phyloP scores from a whole-genome alignment of 2,329 filamentous ascomycete genomes.

The Curvularia eragrostidis region DNA sequence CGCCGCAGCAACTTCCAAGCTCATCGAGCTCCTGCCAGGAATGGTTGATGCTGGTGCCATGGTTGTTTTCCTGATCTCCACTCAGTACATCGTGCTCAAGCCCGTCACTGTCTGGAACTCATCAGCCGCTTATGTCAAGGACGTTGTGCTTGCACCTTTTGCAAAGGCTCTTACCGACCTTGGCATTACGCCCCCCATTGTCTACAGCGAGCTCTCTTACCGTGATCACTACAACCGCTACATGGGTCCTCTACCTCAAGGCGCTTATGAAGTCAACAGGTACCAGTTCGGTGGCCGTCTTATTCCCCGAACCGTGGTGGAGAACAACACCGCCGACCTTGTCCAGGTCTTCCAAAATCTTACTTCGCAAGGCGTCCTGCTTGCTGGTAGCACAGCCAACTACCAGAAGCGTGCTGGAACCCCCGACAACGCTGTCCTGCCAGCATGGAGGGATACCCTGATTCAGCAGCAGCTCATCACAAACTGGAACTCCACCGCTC shows the following conservation, averaged over 20 bases:
- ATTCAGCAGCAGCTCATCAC: constrained; percentile 30
- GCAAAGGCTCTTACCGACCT: constrained; percentile 24
- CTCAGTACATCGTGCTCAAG: constrained; percentile 19
- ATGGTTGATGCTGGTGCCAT: constrained; percentile 32
- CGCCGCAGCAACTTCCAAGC: constrained; percentile 18
- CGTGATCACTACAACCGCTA: constrained; percentile 34
- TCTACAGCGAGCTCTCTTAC: constrained; percentile 32
- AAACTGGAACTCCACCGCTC: constrained; percentile 28
- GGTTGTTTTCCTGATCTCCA: constrained; percentile 25
- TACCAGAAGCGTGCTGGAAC: constrained; percentile 21
- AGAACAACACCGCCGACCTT: constrained; percentile 25
- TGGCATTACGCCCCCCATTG: constrained; percentile 28
- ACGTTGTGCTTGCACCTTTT: constrained; percentile 34
- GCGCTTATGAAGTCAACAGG: constrained; percentile 25
- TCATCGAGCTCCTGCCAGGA: constrained; percentile 25
- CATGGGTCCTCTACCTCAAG: constrained; percentile 37
- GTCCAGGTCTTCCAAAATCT: constrained; percentile 24
- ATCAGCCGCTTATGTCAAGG: constrained; percentile 23
- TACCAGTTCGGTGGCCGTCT: constrained; percentile 33
- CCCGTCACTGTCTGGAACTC: constrained; percentile 14
- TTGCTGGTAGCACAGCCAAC: constrained; percentile 26
- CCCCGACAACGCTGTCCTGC: constrained; percentile 31
- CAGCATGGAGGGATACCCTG: constrained; percentile 32
- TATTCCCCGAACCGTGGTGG: constrained; percentile 25
- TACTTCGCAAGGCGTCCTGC: constrained; percentile 22